These are phyloP conservation scores for Fusarium sp. DNA, from an alignment of 2,329 filamentous ascomycete species.

Conservation along the genomic window DNA sequence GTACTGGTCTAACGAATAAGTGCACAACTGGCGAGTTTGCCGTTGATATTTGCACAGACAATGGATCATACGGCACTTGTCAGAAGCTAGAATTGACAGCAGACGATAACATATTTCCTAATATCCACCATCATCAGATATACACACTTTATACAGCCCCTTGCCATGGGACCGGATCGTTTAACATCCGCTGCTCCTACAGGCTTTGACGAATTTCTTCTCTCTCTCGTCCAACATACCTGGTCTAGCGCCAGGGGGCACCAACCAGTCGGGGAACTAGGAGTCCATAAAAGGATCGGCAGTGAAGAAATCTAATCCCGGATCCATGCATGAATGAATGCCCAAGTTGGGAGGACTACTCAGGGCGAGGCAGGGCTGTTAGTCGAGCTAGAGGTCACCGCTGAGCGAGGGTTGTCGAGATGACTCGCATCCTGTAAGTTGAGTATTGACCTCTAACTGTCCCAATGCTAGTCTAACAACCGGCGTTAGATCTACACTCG, in stretches of 20 bases:
- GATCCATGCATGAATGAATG: background rate
- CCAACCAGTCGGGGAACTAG: background rate
- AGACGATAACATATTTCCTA: too few relatives aligned
- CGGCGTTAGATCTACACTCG: slow-evolving; percentile 1
- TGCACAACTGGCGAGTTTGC: background rate
- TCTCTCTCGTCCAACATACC: background rate
- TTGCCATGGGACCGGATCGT: background rate
- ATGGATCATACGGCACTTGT: background rate
- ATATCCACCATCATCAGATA: too few relatives aligned
- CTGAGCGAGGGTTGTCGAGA: background rate
- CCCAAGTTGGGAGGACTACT: background rate
- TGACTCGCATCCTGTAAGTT: slow-evolving; percentile 12
- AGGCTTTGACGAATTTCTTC: background rate
- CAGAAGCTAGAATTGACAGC: background rate
- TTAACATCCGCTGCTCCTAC: background rate
- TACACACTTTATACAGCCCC: background rate
- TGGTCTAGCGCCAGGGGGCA: slow-evolving; percentile 9
- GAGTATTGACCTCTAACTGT: background rate
- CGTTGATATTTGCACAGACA: slow-evolving; percentile 6
- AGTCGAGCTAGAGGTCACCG: background rate
- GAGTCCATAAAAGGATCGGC: slow-evolving; percentile 9
- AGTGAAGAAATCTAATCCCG: slow-evolving; percentile 6
- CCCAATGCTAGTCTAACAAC: background rate
- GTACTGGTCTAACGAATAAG: background rate
- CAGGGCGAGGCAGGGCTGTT: background rate